These are phyloP conservation scores for Teunomyces panamensis DNA, from an alignment of 805 yeast species.

Conservation along the genomic window DNA sequence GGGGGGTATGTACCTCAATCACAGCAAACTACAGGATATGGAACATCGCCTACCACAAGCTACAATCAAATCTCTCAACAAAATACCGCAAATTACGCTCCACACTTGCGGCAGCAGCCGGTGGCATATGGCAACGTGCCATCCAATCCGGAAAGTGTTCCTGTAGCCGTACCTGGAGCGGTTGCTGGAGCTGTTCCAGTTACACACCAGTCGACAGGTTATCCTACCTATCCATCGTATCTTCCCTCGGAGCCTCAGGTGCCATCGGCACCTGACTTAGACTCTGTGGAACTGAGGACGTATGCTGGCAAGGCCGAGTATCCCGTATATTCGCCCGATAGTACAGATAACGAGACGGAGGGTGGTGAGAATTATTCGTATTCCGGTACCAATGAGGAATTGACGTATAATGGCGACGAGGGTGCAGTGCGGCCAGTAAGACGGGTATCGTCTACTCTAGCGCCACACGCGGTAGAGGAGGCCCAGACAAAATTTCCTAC, in stretches of 20 bases:
- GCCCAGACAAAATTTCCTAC: constrained; percentile 13
- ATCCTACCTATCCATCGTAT: constrained; percentile 5
- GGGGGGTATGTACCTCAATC: constrained; percentile 1
- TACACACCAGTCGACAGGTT: constrained; percentile 7
- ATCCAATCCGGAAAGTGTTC: no score
- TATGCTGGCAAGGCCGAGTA: constrained; percentile 1
- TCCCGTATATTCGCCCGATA: constrained; percentile 8
- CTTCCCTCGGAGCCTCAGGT: neutral
- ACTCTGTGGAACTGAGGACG: neutral
- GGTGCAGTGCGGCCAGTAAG: neutral
- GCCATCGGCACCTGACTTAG: neutral
- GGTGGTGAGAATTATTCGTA: constrained; percentile 4
- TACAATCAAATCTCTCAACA: neutral
- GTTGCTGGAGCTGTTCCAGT: neutral
- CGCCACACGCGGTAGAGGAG: constrained; percentile 12
- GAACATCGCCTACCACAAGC: neutral
- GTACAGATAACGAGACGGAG: constrained; percentile 7
- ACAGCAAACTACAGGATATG: constrained; percentile 3
- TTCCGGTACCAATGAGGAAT: neutral
- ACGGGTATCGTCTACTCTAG: constrained; percentile 10
- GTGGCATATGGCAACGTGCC: neutral
- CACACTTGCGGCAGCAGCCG: neutral
- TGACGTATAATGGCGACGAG: neutral
- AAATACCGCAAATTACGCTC: neutral
- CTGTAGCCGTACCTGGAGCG: no score